Evolutionary conservation across 1,284 basidiomycete genomes (phyloP), one percentile per base, ranked within the genome.

Genomic region (Exobasidium cylindrosporum): DNA sequence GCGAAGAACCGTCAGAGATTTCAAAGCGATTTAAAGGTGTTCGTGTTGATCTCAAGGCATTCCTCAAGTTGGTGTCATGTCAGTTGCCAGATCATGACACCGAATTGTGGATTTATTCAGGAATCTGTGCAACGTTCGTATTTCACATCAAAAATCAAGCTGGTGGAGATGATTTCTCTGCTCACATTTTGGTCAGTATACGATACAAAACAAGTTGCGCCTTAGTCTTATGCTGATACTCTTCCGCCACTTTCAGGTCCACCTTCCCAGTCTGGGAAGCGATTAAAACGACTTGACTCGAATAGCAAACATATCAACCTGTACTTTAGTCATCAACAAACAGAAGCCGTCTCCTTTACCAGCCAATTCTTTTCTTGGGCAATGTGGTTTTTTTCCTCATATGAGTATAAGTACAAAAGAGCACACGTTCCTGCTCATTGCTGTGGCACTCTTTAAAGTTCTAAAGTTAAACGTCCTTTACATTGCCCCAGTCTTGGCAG

Each of bases 401-500:
- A n/a, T n/a, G n/a, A n/a, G n/a, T n/a, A n/a, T n/a, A n/a, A n/a
- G n/a, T n/a, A n/a, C n/a, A n/a, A n/a, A n/a, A n/a, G n/a, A n/a
- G n/a, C n/a, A n/a, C n/a, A n/a, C n/a, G n/a, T n/a, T n/a, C n/a
- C n/a, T n/a, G n/a, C n/a, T n/a, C n/a, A n/a, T n/a, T n/a, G n/a
- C n/a, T n/a, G n/a, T n/a, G n/a, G n/a, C n/a, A n/a, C n/a, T n/a
- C n/a, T n/a, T n/a, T n/a, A n/a, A n/a, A n/a, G n/a, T n/a, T n/a
- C n/a, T n/a, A n/a, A n/a, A n/a, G n/a, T n/a, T n/a, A n/a, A n/a
- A n/a, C n/a, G 28, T 4, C 17, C 30, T 21, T 58, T 30, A 60
- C 50, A 59, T 49, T 28, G 76, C 72, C 14, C 75, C 70, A 17
- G 75, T 76, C 59, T 68, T 67, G 45, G 74, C 75, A 10, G 72